Percentiles rank a stretch among this genome's conserved stretches.
Evolutionary conservation across 2,329 filamentous ascomycete species (phyloP).

Genomic region (Aulographum hederae): DNA sequence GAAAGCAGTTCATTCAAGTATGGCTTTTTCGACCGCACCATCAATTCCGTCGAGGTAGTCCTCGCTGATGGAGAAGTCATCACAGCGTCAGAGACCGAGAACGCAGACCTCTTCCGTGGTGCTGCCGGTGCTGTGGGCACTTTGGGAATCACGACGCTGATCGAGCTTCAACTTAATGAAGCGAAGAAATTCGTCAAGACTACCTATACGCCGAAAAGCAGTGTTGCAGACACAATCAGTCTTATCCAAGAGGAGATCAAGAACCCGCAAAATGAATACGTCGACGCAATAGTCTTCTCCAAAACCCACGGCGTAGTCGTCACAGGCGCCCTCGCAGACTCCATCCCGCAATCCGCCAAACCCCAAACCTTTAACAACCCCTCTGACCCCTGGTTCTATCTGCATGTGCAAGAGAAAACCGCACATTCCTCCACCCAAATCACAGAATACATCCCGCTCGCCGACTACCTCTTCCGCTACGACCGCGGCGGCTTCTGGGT

Average conservation of each 20-base stretch:
- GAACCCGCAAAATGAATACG: slow-evolving; percentile 26
- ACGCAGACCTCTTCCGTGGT: slow-evolving; percentile 43
- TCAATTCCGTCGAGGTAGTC: slow-evolving; percentile 46
- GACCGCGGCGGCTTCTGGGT: slow-evolving; percentile 55
- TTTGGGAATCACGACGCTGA: slow-evolving; percentile 44
- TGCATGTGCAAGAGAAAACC: slow-evolving; percentile 17
- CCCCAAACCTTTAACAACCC: slow-evolving; percentile 19
- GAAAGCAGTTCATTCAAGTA: slow-evolving; percentile 53
- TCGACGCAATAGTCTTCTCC: slow-evolving; percentile 33
- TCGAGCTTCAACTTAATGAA: slow-evolving; percentile 28
- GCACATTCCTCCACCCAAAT: slow-evolving; percentile 3
- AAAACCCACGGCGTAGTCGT: slow-evolving; percentile 23
- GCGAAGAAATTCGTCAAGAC: slow-evolving; percentile 30
- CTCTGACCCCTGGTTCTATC: slow-evolving; percentile 33
- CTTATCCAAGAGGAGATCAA: not conserved
- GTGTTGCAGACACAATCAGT: slow-evolving; percentile 18
- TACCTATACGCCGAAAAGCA: slow-evolving; percentile 25
- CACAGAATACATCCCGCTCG: slow-evolving; percentile 6
- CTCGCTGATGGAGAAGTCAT: slow-evolving; percentile 40
- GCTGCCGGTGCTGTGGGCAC: slow-evolving; percentile 51
- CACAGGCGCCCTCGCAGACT: slow-evolving; percentile 20
- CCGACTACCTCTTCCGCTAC: slow-evolving; percentile 49
- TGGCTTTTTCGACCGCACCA: slow-evolving; percentile 45
- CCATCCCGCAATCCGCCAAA: slow-evolving; percentile 7
- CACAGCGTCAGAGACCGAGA: slow-evolving; percentile 33